Conservation (phyloP, 371 early-diverging fungal genomes). For the Mortierella polycephala region DNA sequence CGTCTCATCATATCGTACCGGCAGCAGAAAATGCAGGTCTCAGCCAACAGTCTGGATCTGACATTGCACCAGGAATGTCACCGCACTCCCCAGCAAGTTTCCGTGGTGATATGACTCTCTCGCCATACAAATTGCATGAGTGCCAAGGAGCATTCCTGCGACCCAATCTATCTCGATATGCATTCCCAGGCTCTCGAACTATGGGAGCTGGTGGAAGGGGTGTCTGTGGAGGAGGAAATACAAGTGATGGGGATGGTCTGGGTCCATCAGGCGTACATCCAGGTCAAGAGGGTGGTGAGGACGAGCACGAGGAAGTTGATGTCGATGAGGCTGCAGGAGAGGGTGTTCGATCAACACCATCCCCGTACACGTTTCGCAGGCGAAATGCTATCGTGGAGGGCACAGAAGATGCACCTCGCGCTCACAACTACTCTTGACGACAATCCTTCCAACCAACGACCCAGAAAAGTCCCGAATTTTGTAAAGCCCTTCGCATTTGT, state of each 20-base stretch:
- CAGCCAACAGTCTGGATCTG: too few relatives aligned
- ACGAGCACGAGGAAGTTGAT: not conserved
- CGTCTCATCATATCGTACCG: not conserved
- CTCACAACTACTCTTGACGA: slow-evolving; percentile 6
- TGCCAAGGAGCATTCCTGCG: not conserved
- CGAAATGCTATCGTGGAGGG: slow-evolving; percentile 51
- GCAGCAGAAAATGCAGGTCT: not conserved
- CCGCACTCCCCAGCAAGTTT: too few relatives aligned
- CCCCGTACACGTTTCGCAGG: slow-evolving; percentile 50
- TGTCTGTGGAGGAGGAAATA: slow-evolving; percentile 1
- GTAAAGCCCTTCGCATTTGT: not conserved
- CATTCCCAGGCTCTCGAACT: slow-evolving; percentile 2
- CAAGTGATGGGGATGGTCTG: not conserved
- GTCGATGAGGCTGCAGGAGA: slow-evolving; percentile 4
- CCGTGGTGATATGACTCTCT: too few relatives aligned
- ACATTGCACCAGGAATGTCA: too few relatives aligned
- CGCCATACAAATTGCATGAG: too few relatives aligned
- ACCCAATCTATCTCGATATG: not conserved
- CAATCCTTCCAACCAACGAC: too few relatives aligned
- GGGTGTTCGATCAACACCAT: slow-evolving; percentile 11
- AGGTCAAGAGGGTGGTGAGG: slow-evolving; percentile 8
- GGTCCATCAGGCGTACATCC: slow-evolving; percentile 15
- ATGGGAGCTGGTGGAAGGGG: slow-evolving; percentile 18
- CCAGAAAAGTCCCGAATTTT: too few relatives aligned
- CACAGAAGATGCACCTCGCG: slow-evolving; percentile 39